Evolutionary conservation across 2,329 filamentous ascomycete species (phyloP), one percentile per base, ranked within the genome.

Genomic region (Trichophyton simii): DNA sequence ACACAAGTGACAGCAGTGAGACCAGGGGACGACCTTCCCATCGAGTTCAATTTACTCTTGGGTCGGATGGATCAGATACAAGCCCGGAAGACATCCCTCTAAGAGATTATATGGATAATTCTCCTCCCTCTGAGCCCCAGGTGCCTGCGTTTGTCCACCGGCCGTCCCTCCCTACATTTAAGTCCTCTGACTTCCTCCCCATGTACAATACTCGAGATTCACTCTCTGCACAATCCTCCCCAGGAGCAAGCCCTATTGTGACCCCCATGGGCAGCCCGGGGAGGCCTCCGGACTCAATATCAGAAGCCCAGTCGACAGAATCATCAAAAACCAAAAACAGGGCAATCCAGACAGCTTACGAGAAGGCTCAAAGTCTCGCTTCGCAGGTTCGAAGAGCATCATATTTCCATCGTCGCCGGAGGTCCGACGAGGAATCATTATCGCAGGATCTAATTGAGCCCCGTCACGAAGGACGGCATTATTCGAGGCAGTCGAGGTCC

Each of bases 271-370:
- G 46, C 22, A 28, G 46, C 20, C 46, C 46, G 6, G 20, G 20
- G 22, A 15, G 13, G 4, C 15, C 28, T 5, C n/a, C 46, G 34
- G 25, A 7, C 50, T 13, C 50, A 28, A 22, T 55, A 36, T 36
- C 28, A 55, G 34, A 5, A 9, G 11, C 5, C 20, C 46, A 11
- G 13, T 25, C 46, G 28, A n/a, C 28, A 7, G 36, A 44, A 22
- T 44, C 34, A 8, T 44, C 34, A 9, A 58, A 58, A n/a, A 58
- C 28, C 6, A 74, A 74, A 67, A 70, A 70, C 58, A 68, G 64
- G 60, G 66, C 71, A 18, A 68, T 74, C 65, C 68, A 70, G 60
- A 70, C 65, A 54, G 71, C 71, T 34, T 70, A 74, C 57, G 71
- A 72, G 62, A 68, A 68, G 66, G 70, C 69, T 25, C 72, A 71